Percentiles rank a stretch among this genome's conserved stretches.
These are phyloP conservation scores for Candida tibetensis DNA, from an alignment of 805 yeast species.

Conservation along the genomic window DNA sequence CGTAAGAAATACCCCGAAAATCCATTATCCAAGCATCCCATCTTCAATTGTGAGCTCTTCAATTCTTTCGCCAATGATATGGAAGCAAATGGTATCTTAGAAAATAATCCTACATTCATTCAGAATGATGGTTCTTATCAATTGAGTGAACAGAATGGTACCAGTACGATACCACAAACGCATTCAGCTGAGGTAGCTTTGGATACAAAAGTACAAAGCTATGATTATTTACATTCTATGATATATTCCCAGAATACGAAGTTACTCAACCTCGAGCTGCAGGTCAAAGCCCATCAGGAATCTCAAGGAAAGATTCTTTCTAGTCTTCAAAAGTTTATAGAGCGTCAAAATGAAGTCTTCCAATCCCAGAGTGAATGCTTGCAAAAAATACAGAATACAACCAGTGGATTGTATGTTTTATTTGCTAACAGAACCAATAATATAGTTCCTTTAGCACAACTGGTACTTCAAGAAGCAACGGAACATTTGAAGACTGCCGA, in stretches of 20 bases:
- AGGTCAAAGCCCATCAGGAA: constrained; percentile 10
- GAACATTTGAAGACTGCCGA: constrained; percentile 10
- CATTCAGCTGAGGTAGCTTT: not conserved
- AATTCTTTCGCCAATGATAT: constrained; percentile 13
- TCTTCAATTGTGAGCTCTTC: constrained; percentile 21
- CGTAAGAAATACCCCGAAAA: constrained; percentile 20
- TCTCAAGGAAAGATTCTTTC: constrained; percentile 13
- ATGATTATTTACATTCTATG: not conserved
- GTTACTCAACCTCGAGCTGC: constrained; percentile 11
- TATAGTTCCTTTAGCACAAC: constrained; percentile 14
- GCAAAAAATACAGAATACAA: constrained; percentile 15
- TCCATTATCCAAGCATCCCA: constrained; percentile 22
- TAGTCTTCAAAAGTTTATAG: constrained; percentile 13
- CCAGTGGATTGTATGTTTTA: constrained; percentile 12
- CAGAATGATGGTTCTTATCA: not conserved
- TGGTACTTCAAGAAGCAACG: constrained; percentile 12
- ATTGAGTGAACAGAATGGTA: not conserved
- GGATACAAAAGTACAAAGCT: not conserved
- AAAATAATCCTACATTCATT: constrained; percentile 2
- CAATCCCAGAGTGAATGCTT: constrained; percentile 16
- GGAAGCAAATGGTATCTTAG: constrained; percentile 8
- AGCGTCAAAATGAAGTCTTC: constrained; percentile 16
- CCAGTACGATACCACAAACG: not conserved
- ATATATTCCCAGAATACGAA: constrained; percentile 1
- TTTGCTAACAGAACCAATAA: constrained; percentile 12